phyloP scores from a whole-genome alignment of 225 moss, liverwort and hornwort species.

The Straminergon stramineum region DNA sequence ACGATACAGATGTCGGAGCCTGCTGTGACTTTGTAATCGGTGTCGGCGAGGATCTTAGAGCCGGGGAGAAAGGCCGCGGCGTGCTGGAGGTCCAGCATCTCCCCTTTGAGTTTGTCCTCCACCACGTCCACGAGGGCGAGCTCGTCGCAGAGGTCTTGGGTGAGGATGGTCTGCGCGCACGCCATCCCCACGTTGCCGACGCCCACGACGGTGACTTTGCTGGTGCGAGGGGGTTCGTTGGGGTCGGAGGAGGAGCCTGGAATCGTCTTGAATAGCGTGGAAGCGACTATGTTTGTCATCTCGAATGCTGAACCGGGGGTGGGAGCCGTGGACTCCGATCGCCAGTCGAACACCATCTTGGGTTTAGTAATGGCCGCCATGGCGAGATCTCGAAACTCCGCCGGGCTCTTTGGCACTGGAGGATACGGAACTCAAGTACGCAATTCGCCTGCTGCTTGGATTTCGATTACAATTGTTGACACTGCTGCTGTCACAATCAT shows the following conservation, averaged over 20 bases:
- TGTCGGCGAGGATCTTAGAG: slow-evolving; percentile 62
- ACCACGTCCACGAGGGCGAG: slow-evolving; percentile 75
- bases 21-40: slow-evolving; percentile 66
- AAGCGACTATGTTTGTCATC: slow-evolving; percentile 19
- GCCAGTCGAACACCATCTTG: slow-evolving; percentile 43
- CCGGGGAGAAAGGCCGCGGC: slow-evolving; percentile 78
- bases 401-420: not conserved
- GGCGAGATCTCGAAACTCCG: not conserved
- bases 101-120: slow-evolving; percentile 82
- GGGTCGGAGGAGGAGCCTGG: slow-evolving; percentile 1
- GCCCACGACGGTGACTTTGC: slow-evolving; percentile 61
- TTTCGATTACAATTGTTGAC: not conserved
- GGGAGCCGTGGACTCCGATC: slow-evolving; percentile 1
- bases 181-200: slow-evolving; percentile 99
- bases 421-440: not conserved
- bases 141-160: slow-evolving; percentile 67
- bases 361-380: slow-evolving; percentile 18
- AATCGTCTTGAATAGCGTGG: slow-evolving; percentile 19
- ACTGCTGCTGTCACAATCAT: not conserved
- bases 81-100: slow-evolving; percentile 95
- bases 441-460: not conserved
- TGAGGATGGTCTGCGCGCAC: slow-evolving; percentile 83
- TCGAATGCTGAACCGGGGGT: slow-evolving; percentile 16
- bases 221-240: not conserved
- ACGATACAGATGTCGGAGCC: slow-evolving; percentile 79